Base-by-base conservation (phyloP, 1,284 basidiomycete species). In the Cutaneotrichosporon cavernicola region DNA sequence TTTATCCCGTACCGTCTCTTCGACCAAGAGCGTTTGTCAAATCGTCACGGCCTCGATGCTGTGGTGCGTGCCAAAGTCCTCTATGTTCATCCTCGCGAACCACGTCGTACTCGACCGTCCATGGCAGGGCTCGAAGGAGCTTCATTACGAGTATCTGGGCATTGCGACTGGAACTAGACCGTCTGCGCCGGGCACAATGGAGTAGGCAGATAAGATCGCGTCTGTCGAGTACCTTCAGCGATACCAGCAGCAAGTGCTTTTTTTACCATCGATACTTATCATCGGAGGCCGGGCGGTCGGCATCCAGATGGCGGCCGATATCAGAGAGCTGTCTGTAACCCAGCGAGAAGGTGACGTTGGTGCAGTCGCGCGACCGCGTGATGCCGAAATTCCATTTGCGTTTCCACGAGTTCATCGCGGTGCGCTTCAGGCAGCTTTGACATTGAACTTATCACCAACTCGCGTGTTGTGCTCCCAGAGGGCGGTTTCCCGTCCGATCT, bases 281-380 rank as follows among this genome's bases (percentile, higher is more conserved):
- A 69, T 77, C 43, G 81, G 81, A 5, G 80, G 79, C 14, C 80
- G 80, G 1, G 81, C 81, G 0, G 72, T 81, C 11, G 81, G 81
- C 84, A 74, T 81, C 31, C 80, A 90, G 75, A 87, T 87, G 69
- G 87, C 88, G 0, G 85, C 86, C 1, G 89, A 90, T 73, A 86
- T 90, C 67, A 85, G 85, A 36, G 85, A 85, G 14, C 72, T 87
- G 18, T 84, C 72, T 87, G 18, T 84, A 86, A 69, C 87, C 87
- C 0, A 72, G 76, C 32, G 88, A 87, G 72, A 73, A 77, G 2
- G 85, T 90, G 2, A 89, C 88, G 0, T 81, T 90, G n/a, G 79
- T 90, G 0, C 89, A 90, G 73, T 89, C 87, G 0, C 83, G 89
- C 4, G 67, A 79, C 18, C 83, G 82, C 26, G 81, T 90, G 7